Evolutionary conservation across 768 basidiomycete species (phyloP).

Genomic region (Lactarius trivialis): DNA sequence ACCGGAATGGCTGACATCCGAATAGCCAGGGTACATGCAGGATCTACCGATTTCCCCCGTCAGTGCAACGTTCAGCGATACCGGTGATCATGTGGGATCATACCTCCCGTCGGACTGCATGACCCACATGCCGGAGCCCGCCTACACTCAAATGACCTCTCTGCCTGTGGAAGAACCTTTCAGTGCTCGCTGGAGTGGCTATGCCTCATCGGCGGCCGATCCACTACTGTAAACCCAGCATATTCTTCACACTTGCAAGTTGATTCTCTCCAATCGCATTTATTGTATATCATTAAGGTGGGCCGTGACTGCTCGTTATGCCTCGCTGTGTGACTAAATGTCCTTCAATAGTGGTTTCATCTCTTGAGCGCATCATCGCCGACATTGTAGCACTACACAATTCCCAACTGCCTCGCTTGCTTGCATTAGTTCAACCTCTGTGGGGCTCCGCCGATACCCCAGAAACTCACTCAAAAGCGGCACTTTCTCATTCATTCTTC

Average conservation of each 20-base stretch:
- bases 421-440: constrained; percentile 12
- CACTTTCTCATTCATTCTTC: constrained; percentile 5
- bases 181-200: constrained; percentile 19
- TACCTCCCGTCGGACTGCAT: constrained; percentile 14
- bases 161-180: constrained; percentile 18
- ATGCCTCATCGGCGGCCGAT: constrained; percentile 5
- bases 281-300: constrained; percentile 24
- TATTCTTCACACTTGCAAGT: constrained; percentile 4
- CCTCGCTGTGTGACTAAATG: constrained; percentile 1
- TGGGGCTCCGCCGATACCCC: constrained; percentile 19
- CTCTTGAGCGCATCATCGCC: constrained; percentile 6
- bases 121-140: constrained; percentile 8
- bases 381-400: constrained; percentile 23
- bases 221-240: constrained; percentile 15
- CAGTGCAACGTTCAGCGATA: constrained; percentile 23
- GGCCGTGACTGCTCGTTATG: not conserved
- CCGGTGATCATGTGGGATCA: constrained; percentile 14
- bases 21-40: constrained; percentile 20
- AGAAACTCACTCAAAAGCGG: constrained; percentile 5
- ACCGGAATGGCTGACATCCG: constrained; percentile 1
- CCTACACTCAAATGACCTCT: constrained; percentile 10
- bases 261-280: constrained; percentile 13
- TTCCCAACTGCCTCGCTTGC: constrained; percentile 10
- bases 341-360: not conserved
- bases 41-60: constrained; percentile 26